Evolutionary conservation across 2,329 filamentous ascomycete genomes (phyloP), one percentile per base, ranked within the genome.

Genomic region (Triangularia verruculosa): DNA sequence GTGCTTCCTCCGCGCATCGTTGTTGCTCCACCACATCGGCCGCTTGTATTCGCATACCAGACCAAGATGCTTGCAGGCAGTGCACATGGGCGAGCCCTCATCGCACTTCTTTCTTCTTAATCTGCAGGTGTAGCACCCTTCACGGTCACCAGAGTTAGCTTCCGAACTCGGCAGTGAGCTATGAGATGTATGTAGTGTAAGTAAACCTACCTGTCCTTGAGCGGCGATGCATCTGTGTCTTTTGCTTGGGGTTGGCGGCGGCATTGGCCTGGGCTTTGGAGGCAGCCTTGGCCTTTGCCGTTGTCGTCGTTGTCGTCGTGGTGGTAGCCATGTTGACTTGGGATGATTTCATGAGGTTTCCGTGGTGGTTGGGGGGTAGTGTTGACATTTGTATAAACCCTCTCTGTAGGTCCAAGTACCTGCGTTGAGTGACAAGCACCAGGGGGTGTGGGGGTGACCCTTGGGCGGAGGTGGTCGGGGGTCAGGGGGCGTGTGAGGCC

Each of bases 11-110:
- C 95, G 85, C 73, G 90, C 87, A 68, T 97, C 93, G 73, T 91
- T 90, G 82, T 95, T 97, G 79, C 89, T 91, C 95, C 95, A 99
- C 95, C 95, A 99, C 79, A 91, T 87, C 39, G 95, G 95, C 74
- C 93, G 84, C 83, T 96, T 97, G 82, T 98, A 99, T 82, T 98
- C 93, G 81, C 95, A 99, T 72, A 85, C 83, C 63, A 99, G 84
- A 61, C 91, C 90, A 62, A 99, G 88, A 73, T 87, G 83, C 71
- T 86, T 87, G 83, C 86, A 89, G 66, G 86, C 86, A 15, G 84
- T 83, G 80, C 86, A 89, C 72, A 81, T 78, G 60, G 85, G 85
- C 39, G 81, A 78, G 67, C 84, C 85, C 76, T 89, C 86, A 72
- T 89, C 86, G 78, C 86, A 89, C 81, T 89, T 89, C 78, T 89